phyloP scores from a whole-genome alignment of 768 basidiomycete species.

The Leccinum obscurum region DNA sequence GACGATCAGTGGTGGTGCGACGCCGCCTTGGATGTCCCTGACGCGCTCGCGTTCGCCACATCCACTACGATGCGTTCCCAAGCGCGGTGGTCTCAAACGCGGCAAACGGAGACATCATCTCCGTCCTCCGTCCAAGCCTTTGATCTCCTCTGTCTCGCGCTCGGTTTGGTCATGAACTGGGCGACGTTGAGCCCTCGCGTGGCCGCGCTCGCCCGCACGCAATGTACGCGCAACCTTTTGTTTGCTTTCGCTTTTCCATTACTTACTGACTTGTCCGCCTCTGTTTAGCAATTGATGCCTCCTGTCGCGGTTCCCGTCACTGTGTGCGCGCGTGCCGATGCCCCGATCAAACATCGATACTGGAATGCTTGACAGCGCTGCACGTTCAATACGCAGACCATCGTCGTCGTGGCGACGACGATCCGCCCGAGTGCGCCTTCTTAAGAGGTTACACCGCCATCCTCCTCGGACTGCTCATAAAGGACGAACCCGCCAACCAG shows the following conservation, averaged over 20 bases:
- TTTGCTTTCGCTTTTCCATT: background rate
- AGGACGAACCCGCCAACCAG: slow-evolving; percentile 34
- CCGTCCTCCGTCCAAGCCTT: slow-evolving; percentile 41
- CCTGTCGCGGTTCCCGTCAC: slow-evolving; percentile 46
- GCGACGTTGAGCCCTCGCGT: slow-evolving; percentile 58
- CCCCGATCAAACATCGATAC: slow-evolving; percentile 39
- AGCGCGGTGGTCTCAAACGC: slow-evolving; percentile 20
- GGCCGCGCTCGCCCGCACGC: slow-evolving; percentile 46
- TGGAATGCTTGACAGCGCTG: slow-evolving; percentile 52
- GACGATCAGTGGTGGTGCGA: slow-evolving; percentile 56
- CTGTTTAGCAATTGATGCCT: slow-evolving; percentile 48
- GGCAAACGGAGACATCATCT: slow-evolving; percentile 2
- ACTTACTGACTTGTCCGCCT: background rate
- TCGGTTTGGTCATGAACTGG: slow-evolving; percentile 76
- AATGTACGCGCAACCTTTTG: slow-evolving; percentile 40
- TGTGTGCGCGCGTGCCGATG: slow-evolving; percentile 62
- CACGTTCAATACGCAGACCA: slow-evolving; percentile 42
- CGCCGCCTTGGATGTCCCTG: slow-evolving; percentile 47
- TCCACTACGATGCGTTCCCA: slow-evolving; percentile 47
- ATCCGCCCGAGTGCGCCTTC: slow-evolving; percentile 45
- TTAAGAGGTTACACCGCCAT: slow-evolving; percentile 75
- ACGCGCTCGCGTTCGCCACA: slow-evolving; percentile 48
- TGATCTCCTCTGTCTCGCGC: slow-evolving; percentile 73
- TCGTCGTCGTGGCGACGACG: background rate
- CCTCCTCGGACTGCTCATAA: slow-evolving; percentile 58